Evolutionary conservation across 192 early-diverging fungal species (phyloP).

Genomic region (Diversispora eburnea): DNA sequence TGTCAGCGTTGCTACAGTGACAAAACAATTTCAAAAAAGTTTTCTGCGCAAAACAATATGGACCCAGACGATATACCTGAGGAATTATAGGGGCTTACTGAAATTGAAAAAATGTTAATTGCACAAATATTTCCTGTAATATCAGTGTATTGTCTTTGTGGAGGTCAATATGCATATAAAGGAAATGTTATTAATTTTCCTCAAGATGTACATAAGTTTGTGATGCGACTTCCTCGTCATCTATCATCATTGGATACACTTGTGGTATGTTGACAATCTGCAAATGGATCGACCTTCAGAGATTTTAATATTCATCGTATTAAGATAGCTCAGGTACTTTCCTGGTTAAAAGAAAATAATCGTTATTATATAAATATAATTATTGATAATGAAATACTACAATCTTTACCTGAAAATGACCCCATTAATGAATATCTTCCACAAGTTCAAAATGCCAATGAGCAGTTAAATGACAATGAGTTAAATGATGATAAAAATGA

Average conservation of each 20-base stretch:
- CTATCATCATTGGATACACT: background rate
- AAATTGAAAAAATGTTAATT: conserved; percentile 7
- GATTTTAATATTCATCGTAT: background rate
- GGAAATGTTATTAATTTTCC: conserved; percentile 3
- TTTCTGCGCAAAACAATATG: conserved; percentile 4
- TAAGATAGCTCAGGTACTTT: background rate
- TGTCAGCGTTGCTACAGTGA: background rate
- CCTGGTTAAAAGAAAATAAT: conserved; percentile 1
- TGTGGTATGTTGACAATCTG: background rate
- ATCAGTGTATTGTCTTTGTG: background rate
- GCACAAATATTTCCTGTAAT: background rate
- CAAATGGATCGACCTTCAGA: background rate
- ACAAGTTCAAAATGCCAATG: background rate
- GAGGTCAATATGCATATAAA: background rate
- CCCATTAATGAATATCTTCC: background rate
- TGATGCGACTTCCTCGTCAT: background rate
- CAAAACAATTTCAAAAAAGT: conserved; percentile 1
- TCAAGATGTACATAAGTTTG: background rate
- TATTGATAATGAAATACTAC: background rate
- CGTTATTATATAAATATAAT: background rate
- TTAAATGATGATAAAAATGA: background rate
- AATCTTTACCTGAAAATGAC: background rate
- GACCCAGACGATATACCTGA: background rate
- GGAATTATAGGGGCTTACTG: background rate
- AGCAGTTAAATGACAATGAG: background rate